Conservation (phyloP, 495 filamentous ascomycete genomes). For the Penicillium desertorum region DNA sequence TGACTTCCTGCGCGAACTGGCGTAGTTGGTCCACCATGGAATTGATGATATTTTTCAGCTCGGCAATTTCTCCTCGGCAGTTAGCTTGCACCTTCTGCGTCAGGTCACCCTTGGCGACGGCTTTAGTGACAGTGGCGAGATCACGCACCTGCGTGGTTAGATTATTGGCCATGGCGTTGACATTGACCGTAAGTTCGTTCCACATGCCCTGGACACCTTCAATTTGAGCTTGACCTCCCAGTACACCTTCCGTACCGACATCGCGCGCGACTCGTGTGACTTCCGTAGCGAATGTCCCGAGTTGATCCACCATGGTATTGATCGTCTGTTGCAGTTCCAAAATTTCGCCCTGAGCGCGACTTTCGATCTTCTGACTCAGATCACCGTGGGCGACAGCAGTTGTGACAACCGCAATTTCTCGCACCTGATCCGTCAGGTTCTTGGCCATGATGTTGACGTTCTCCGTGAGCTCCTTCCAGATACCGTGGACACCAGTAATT, state of each 20-base stretch:
- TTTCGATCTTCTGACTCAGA: slow-evolving; percentile 92
- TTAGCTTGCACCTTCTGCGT: slow-evolving; percentile 96
- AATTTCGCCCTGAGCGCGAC: slow-evolving; percentile 93
- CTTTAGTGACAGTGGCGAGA: slow-evolving; percentile 96
- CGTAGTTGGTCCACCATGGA: slow-evolving; percentile 98
- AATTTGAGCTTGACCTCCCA: slow-evolving; percentile 97
- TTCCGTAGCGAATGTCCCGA: slow-evolving; percentile 96
- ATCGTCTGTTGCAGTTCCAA: slow-evolving; percentile 95
- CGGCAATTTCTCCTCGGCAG: slow-evolving; percentile 93
- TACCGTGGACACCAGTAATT: slow-evolving; percentile 92
- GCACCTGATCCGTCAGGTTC: slow-evolving; percentile 82
- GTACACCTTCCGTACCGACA: slow-evolving; percentile 94
- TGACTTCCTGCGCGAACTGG: slow-evolving; percentile 96
- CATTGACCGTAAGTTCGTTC: slow-evolving; percentile 97
- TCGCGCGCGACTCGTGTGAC: slow-evolving; percentile 94
- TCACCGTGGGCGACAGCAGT: slow-evolving; percentile 96
- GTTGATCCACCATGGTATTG: slow-evolving; percentile 98
- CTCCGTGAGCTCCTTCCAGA: slow-evolving; percentile 98
- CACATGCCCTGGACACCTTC: slow-evolving; percentile 83
- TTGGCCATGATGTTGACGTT: slow-evolving; percentile 99
- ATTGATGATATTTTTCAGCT: slow-evolving; percentile 97
- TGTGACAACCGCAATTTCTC: slow-evolving; percentile 95
- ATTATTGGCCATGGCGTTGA: slow-evolving; percentile 98
- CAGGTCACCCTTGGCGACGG: slow-evolving; percentile 92
- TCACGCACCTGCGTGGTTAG: slow-evolving; percentile 97